Evolutionary conservation across 495 filamentous ascomycete species (phyloP).

Genomic region (Aspergillus heteromorphus): DNA sequence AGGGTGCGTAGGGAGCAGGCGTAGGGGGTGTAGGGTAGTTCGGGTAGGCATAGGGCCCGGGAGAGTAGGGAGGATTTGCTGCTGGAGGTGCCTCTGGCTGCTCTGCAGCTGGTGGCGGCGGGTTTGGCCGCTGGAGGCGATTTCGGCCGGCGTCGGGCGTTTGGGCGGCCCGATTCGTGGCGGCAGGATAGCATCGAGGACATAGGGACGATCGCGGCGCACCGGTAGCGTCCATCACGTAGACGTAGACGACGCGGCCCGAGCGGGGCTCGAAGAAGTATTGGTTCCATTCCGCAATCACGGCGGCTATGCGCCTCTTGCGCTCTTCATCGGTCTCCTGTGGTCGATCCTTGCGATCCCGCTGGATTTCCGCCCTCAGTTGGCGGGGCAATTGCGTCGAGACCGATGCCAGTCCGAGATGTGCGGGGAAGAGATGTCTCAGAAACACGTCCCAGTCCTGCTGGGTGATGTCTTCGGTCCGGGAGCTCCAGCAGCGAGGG

Average conservation of each 20-base stretch:
- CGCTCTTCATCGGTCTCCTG: constrained; percentile 42
- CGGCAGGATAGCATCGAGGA: constrained; percentile 40
- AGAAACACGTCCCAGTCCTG: constrained; percentile 51
- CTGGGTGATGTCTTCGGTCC: constrained; percentile 35
- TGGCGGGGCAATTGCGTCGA: constrained; percentile 38
- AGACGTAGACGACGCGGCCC: constrained; percentile 32
- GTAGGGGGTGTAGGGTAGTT: constrained; percentile 3
- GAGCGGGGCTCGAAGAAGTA: constrained; percentile 45
- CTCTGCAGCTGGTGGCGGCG: constrained; percentile 9
- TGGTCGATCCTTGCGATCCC: constrained; percentile 39
- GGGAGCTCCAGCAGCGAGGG: constrained; percentile 37
- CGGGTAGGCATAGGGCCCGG: constrained; percentile 16
- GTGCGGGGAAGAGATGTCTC: constrained; percentile 41
- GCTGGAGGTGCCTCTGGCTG: constrained; percentile 11
- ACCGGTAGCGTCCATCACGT: constrained; percentile 33
- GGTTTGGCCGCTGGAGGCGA: constrained; percentile 1
- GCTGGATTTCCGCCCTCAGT: constrained; percentile 35
- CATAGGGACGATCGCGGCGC: constrained; percentile 40
- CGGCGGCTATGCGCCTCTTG: constrained; percentile 33
- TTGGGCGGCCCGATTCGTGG: constrained; percentile 21
- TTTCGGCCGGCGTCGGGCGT: constrained; percentile 7
- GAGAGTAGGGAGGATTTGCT: constrained; percentile 14
- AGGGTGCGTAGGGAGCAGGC: constrained; percentile 18
- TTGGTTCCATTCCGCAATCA: constrained; percentile 49
- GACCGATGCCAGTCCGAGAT: constrained; percentile 35